phyloP scores from a whole-genome alignment of 2,329 filamentous ascomycete species.

The Trematosphaeria pertusa region DNA sequence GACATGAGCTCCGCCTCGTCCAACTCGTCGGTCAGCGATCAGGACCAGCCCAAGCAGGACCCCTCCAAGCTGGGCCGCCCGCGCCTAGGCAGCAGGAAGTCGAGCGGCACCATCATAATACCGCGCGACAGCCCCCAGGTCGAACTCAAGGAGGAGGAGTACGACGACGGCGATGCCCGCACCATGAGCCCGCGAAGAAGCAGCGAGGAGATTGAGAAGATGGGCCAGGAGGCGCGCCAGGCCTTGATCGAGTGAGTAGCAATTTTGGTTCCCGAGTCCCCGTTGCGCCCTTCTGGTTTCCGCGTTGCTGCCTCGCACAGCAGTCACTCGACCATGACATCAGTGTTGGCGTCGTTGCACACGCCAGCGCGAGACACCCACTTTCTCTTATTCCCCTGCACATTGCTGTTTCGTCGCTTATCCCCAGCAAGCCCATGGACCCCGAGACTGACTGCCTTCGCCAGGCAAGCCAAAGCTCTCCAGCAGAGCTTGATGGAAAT shows the following conservation, averaged over 20 bases:
- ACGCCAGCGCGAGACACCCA: neutral
- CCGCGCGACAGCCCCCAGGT: constrained; percentile 77
- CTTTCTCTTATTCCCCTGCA: too few relatives aligned
- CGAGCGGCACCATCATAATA: constrained; percentile 83
- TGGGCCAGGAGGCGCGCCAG: constrained; percentile 80
- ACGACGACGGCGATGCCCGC: constrained; percentile 86
- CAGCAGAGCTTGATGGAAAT: constrained; percentile 90
- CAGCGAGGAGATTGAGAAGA: constrained; percentile 86
- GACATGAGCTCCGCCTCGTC: constrained; percentile 51
- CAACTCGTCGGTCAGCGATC: constrained; percentile 52
- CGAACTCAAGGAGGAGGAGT: constrained; percentile 74
- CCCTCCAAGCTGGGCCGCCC: constrained; percentile 64
- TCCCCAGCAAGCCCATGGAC: constrained; percentile 21
- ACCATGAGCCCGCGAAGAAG: constrained; percentile 94
- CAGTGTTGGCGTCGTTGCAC: constrained; percentile 1
- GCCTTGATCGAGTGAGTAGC: constrained; percentile 67
- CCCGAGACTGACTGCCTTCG: constrained; percentile 29
- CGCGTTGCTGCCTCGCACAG: neutral
- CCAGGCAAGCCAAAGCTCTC: constrained; percentile 83
- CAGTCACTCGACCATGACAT: constrained; percentile 15
- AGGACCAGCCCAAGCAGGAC: constrained; percentile 49
- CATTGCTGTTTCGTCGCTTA: constrained; percentile 17
- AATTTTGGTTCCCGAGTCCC: neutral
- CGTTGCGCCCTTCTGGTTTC: constrained; percentile 6
- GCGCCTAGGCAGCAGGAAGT: constrained; percentile 74